Evolutionary conservation across 2,329 filamentous ascomycete genomes (phyloP), one percentile per base, ranked within the genome.

Genomic region (Aureobasidium pullulans): DNA sequence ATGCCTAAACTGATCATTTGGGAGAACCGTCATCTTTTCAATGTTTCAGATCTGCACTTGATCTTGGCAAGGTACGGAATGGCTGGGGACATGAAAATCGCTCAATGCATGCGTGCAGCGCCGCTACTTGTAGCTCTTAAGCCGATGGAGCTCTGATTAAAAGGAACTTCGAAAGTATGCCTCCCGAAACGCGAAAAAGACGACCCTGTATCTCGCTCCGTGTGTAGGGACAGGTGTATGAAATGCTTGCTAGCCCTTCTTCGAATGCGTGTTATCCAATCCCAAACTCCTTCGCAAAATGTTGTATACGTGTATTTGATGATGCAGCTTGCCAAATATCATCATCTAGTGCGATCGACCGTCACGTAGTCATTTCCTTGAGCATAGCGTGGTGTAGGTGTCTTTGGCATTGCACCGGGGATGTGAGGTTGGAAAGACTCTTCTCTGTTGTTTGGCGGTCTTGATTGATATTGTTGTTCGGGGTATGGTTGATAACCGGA

Each of bases 331-430:
- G 8, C 15, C 3, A 16, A 39, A 19, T 8, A 11, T 2, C 3
- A 39, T 42, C 49, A 53, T 49, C 60, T 28, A 6, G 70, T 68
- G 59, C 68, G 66, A 63, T 72, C 69, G 69, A 72, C 70, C 56
- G 71, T 63, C 61, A 72, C 68, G 64, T 71, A 72, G 62, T 72
- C 70, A 66, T 68, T 49, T 62, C 66, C 69, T 68, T 43, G 44
- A 16, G 65, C 62, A 66, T 57, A 60, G n/a, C 67, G 63, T 64
- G 70, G 71, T 52, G 65, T 62, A 48, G 69, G 67, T 58, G 69
- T 68, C 40, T 66, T 62, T 59, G 68, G 65, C 62, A 68, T 64
- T 64, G 68, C 69, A 67, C 70, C 70, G 67, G 70, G 65, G 60
- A 68, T 67, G 59, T 47, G 65, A 53, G 56, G 59, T 47, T 46